Evolutionary conservation across 768 basidiomycete genomes (phyloP).

Genomic region (Pleurotus platypus): DNA sequence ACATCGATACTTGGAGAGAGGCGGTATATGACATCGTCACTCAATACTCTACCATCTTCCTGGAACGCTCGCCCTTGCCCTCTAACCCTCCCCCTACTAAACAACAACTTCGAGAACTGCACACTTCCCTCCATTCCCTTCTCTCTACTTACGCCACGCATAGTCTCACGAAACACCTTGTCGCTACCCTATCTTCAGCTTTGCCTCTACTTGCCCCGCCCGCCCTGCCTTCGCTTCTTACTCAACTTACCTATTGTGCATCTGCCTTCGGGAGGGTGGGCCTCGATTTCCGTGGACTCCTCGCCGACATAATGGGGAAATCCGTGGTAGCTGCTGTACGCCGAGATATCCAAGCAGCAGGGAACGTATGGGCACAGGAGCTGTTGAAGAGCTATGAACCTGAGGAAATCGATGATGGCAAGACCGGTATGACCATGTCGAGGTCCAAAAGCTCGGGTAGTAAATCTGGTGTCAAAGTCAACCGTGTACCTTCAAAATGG

Average conservation of each 20-base stretch:
- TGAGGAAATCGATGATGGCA: slow-evolving; percentile 4
- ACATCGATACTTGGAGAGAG: slow-evolving; percentile 90
- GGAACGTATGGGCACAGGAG: slow-evolving; percentile 29
- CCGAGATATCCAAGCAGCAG: slow-evolving; percentile 44
- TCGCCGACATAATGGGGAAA: slow-evolving; percentile 62
- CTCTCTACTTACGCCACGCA: slow-evolving; percentile 64
- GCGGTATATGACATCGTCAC: slow-evolving; percentile 89
- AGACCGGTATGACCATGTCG: slow-evolving; percentile 2
- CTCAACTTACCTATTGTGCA: slow-evolving; percentile 92
- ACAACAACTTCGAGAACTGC: slow-evolving; percentile 15
- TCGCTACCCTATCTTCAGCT: slow-evolving; percentile 51
- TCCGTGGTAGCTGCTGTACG: slow-evolving; percentile 60
- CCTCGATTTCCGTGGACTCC: slow-evolving; percentile 75
- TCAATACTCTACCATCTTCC: slow-evolving; percentile 87
- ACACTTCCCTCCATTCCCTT: slow-evolving; percentile 40
- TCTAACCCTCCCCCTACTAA: slow-evolving; percentile 13
- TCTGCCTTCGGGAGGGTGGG: slow-evolving; percentile 90
- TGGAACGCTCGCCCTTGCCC: slow-evolving; percentile 53
- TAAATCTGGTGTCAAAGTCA: slow-evolving; percentile 9
- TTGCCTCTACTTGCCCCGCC: slow-evolving; percentile 61
- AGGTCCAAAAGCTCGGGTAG: slow-evolving; percentile 2
- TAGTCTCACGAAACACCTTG: slow-evolving; percentile 59
- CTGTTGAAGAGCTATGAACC: slow-evolving; percentile 19
- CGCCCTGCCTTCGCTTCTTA: slow-evolving; percentile 78
- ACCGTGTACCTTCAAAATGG: slow-evolving; percentile 45